Evolutionary conservation across 306 rosid genomes (phyloP).

Genomic region (Sicyos baderoa): DNA sequence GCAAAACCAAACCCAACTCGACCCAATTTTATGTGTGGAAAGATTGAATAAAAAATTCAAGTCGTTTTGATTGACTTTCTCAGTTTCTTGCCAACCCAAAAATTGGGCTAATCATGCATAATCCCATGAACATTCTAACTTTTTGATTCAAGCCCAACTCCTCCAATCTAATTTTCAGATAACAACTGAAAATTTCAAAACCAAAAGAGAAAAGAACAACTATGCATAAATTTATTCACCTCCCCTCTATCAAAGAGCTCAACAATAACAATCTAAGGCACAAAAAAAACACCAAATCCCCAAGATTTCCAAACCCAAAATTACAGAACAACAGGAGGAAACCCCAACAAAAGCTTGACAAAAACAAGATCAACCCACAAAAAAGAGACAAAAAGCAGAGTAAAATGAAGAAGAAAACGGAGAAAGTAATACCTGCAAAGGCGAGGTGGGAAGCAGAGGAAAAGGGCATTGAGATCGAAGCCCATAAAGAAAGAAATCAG

Average conservation of each 20-base stretch:
- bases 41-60: no score
- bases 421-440: conserved; percentile 40
- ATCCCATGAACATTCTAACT: not conserved
- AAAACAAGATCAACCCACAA: no score
- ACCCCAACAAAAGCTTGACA: no score
- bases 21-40: no score
- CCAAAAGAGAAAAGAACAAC: not conserved
- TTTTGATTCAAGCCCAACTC: not conserved
- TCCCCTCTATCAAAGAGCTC: no score
- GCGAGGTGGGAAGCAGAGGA: conserved; percentile 35
- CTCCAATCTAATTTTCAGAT: not conserved
- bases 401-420: not conserved
- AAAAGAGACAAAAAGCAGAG: no score
- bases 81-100: no score
- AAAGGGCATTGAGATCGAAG: conserved; percentile 63
- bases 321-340: not conserved
- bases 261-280: no score
- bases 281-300: not conserved
- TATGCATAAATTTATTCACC: not conserved
- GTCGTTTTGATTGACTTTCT: no score
- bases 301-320: conserved; percentile 14
- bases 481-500: conserved; percentile 29
- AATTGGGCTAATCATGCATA: no score
- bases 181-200: not conserved
- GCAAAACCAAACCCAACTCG: no score